Evolutionary conservation across 2,329 filamentous ascomycete species (phyloP).

Genomic region (Ceratocystis albifundus): DNA sequence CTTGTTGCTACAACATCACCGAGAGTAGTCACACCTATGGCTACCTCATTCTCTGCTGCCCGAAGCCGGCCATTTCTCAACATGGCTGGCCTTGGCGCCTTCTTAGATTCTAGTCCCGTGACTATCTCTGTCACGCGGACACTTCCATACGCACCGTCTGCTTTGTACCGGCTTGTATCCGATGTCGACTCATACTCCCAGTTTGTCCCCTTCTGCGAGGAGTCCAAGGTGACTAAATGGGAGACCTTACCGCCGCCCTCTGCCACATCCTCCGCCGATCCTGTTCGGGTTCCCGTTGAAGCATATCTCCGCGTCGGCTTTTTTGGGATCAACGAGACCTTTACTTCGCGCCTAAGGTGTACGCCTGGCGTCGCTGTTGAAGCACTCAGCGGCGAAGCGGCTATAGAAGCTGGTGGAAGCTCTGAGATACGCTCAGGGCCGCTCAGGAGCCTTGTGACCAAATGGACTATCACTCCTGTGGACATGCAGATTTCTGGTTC

Average conservation of each 20-base stretch:
- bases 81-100: slow-evolving; percentile 27
- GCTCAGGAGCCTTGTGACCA: slow-evolving; percentile 57
- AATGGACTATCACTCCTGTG: slow-evolving; percentile 52
- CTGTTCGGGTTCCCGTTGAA: slow-evolving; percentile 53
- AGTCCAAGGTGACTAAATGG: slow-evolving; percentile 65
- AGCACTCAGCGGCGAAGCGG: slow-evolving; percentile 55
- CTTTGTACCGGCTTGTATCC: slow-evolving; percentile 76
- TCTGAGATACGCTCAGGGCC: slow-evolving; percentile 34
- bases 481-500: slow-evolving; percentile 28
- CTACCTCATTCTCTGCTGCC: slow-evolving; percentile 24
- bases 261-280: background rate
- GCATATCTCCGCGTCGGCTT: slow-evolving; percentile 78
- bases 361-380: slow-evolving; percentile 62
- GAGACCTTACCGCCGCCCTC: slow-evolving; percentile 30
- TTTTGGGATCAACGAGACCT: slow-evolving; percentile 70
- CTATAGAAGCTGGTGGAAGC: slow-evolving; percentile 30
- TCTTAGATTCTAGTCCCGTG: slow-evolving; percentile 37
- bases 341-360: slow-evolving; percentile 70
- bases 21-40: background rate
- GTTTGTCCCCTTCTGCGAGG: slow-evolving; percentile 87
- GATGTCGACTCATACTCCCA: slow-evolving; percentile 72
- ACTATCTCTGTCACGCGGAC: slow-evolving; percentile 60
- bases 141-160: slow-evolving; percentile 58
- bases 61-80: slow-evolving; percentile 32
- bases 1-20: slow-evolving; percentile 3